Evolutionary conservation across 768 basidiomycete species (phyloP).

Genomic region (Mrakia frigida): DNA sequence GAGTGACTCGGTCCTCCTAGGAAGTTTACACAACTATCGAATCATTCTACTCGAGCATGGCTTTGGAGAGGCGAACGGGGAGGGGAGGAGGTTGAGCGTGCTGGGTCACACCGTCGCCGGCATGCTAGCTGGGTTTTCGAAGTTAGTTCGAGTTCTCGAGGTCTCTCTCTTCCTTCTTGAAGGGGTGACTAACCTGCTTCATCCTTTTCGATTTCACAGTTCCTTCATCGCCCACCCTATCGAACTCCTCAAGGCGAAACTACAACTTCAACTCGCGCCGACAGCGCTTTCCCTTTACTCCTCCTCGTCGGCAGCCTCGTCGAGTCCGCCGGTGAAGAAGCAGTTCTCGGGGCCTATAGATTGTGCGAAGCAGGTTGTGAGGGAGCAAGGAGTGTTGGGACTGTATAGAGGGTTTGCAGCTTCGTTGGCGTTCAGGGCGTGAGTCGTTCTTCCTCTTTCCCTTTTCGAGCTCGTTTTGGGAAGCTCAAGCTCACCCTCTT

Average conservation of each 20-base stretch:
- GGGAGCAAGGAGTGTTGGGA: slow-evolving; percentile 58
- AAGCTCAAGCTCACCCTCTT: not conserved
- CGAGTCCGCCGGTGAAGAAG: slow-evolving; percentile 58
- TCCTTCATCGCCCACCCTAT: slow-evolving; percentile 68
- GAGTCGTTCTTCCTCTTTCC: slow-evolving; percentile 51
- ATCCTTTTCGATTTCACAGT: slow-evolving; percentile 44
- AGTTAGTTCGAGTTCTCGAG: slow-evolving; percentile 36
- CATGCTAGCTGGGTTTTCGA: slow-evolving; percentile 43
- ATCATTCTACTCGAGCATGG: slow-evolving; percentile 37
- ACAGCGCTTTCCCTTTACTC: slow-evolving; percentile 13
- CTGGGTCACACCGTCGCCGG: slow-evolving; percentile 43
- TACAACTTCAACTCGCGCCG: slow-evolving; percentile 42
- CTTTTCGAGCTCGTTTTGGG: not conserved
- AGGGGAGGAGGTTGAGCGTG: slow-evolving; percentile 36
- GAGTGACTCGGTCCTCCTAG: slow-evolving; percentile 45
- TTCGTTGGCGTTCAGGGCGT: slow-evolving; percentile 64
- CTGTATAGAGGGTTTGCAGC: slow-evolving; percentile 73
- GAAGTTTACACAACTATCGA: slow-evolving; percentile 44
- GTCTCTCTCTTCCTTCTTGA: not conserved
- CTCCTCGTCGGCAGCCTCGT: slow-evolving; percentile 51
- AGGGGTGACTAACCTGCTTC: not conserved
- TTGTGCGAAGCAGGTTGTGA: slow-evolving; percentile 56
- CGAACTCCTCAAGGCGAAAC: slow-evolving; percentile 66
- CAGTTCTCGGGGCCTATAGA: slow-evolving; percentile 46
- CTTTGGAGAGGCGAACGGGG: slow-evolving; percentile 36